Conservation (phyloP, 768 basidiomycete genomes). For the Termitomyces titanicus region DNA sequence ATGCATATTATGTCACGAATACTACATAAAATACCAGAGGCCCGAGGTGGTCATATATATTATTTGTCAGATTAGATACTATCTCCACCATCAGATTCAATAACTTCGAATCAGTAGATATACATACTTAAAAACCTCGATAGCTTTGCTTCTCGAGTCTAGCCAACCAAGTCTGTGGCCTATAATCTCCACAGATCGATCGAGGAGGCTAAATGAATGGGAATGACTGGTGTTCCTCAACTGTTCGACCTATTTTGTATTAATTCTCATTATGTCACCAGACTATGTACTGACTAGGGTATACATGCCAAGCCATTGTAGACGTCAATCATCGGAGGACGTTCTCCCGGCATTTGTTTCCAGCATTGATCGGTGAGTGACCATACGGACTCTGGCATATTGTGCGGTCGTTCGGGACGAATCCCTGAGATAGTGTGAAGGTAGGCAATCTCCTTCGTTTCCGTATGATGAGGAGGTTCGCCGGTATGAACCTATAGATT, state of each 20-base stretch:
- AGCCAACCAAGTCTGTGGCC: too few relatives aligned
- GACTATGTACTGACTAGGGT: not conserved
- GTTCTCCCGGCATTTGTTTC: not conserved
- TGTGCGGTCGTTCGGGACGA: slow-evolving; percentile 4
- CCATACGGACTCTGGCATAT: slow-evolving; percentile 7
- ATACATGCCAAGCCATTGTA: slow-evolving; percentile 9
- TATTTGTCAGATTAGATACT: not conserved
- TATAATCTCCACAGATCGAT: too few relatives aligned
- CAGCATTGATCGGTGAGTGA: slow-evolving; percentile 4
- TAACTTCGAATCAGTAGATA: too few relatives aligned
- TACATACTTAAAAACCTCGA: too few relatives aligned
- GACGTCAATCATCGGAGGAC: slow-evolving; percentile 1
- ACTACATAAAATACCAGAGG: too few relatives aligned
- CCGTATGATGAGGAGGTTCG: not conserved
- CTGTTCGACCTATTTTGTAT: too few relatives aligned
- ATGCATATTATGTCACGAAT: too few relatives aligned
- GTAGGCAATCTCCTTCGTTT: not conserved
- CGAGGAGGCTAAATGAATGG: too few relatives aligned
- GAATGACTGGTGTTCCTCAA: too few relatives aligned
- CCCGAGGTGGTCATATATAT: too few relatives aligned
- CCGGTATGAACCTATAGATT: slow-evolving; percentile 6
- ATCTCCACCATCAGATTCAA: too few relatives aligned
- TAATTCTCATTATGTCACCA: not conserved
- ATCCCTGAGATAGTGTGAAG: not conserved
- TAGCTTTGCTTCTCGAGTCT: too few relatives aligned